Evolutionary conservation across 2,329 filamentous ascomycete species (phyloP).

Genomic region (Xylariaceae sp.): DNA sequence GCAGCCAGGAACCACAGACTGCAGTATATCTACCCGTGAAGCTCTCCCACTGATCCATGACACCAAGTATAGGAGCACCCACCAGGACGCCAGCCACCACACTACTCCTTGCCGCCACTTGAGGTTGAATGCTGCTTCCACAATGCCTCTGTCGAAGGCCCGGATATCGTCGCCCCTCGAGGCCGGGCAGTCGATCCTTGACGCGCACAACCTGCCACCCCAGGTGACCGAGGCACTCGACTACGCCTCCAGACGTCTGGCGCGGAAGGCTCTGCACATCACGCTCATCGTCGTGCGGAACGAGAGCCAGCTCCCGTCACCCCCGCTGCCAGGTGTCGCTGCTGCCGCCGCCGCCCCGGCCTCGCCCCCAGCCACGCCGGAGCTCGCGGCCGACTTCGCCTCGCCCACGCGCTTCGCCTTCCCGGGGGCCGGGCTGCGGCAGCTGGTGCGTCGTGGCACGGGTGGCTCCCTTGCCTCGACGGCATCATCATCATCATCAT

Average conservation of each 20-base stretch:
- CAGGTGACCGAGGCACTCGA: constrained; percentile 48
- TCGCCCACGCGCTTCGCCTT: constrained; percentile 25
- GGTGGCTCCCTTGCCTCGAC: constrained; percentile 24
- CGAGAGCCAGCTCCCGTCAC: constrained; percentile 46
- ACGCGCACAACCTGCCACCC: constrained; percentile 49
- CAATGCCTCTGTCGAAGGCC: constrained; percentile 41
- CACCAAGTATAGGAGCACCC: too few species aligned
- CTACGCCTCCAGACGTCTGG: constrained; percentile 48
- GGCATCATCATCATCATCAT: constrained; percentile 18
- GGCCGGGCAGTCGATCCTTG: constrained; percentile 52
- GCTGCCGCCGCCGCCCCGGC: constrained; percentile 24
- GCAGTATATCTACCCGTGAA: not conserved
- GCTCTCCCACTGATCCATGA: too few species aligned
- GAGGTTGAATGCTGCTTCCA: too few species aligned
- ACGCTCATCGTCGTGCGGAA: constrained; percentile 50
- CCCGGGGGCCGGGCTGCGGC: constrained; percentile 27
- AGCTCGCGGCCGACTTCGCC: constrained; percentile 23
- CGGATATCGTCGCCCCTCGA: constrained; percentile 57
- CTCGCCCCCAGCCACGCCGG: constrained; percentile 22
- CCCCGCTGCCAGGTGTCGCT: constrained; percentile 23
- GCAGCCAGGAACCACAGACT: too few species aligned
- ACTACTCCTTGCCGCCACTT: too few species aligned
- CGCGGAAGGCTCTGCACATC: constrained; percentile 47
- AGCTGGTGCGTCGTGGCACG: constrained; percentile 32
- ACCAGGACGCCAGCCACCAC: too few species aligned